A percentile compares a stretch with the other conserved stretches of the same genome.
These are phyloP conservation scores for Entamoeba dispar DNA, from an alignment of 208 protist genomes.

Conservation along the genomic window DNA sequence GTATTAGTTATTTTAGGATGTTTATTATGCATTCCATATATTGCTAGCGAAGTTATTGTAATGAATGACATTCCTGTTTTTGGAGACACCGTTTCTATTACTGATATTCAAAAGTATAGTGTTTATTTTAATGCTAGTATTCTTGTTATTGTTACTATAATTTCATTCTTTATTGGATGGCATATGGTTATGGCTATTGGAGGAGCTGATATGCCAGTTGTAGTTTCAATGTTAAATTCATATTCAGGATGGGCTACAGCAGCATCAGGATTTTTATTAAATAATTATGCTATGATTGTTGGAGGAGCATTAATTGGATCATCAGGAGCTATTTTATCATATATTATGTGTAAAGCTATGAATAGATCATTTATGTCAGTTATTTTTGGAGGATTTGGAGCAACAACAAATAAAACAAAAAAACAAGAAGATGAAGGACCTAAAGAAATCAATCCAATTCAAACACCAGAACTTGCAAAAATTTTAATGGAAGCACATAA, in stretches of 20 bases:
- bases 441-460: conserved; percentile 6
- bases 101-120: background rate
- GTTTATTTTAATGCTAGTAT: conserved; percentile 6
- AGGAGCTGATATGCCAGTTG: conserved; percentile 69
- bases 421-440: background rate
- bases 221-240: conserved; percentile 63
- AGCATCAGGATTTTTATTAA: conserved; percentile 48
- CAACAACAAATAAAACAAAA: background rate
- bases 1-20: background rate
- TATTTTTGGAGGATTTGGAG: conserved; percentile 47
- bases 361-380: conserved; percentile 51
- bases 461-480: conserved; percentile 16
- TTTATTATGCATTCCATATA: background rate
- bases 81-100: background rate
- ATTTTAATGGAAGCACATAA: conserved; percentile 36
- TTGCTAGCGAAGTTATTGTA: background rate
- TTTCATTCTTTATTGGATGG: conserved; percentile 36
- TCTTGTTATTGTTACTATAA: conserved; percentile 22
- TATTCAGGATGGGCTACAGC: conserved; percentile 63
- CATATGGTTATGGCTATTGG: conserved; percentile 40
- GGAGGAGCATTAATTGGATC: conserved; percentile 60
- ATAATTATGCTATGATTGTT: conserved; percentile 51
- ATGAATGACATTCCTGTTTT: background rate
- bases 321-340: conserved; percentile 59
- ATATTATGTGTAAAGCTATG: conserved; percentile 72